Evolutionary conservation across 1,284 basidiomycete species (phyloP).

Genomic region (Apiotrichum domesticum): DNA sequence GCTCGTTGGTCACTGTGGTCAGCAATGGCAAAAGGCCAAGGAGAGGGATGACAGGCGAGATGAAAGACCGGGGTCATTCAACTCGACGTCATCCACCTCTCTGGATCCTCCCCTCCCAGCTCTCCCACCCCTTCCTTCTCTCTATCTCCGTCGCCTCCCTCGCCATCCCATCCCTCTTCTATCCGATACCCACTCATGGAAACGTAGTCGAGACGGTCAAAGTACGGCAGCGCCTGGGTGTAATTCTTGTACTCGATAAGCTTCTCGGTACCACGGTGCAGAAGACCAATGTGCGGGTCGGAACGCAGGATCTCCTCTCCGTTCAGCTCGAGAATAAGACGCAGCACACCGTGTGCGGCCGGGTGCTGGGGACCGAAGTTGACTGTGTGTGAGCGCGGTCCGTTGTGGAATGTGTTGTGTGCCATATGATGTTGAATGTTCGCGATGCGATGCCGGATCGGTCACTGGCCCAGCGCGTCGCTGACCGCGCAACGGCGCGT

Average conservation of each 20-base stretch:
- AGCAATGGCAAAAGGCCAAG: too few species aligned
- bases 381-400: slow-evolving; percentile 51
- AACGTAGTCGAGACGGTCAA: slow-evolving; percentile 97
- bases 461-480: too few species aligned
- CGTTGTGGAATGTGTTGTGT: too few species aligned
- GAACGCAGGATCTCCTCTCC: slow-evolving; percentile 89
- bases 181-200: slow-evolving; percentile 77
- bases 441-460: too few species aligned
- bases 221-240: slow-evolving; percentile 96
- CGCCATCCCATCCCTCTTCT: not conserved
- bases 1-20: slow-evolving; percentile 78
- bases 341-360: slow-evolving; percentile 95
- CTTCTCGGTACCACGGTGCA: slow-evolving; percentile 97
- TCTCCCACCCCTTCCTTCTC: not conserved
- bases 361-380: slow-evolving; percentile 98
- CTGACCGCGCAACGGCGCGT: too few species aligned
- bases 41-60: too few species aligned
- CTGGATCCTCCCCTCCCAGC: too few species aligned
- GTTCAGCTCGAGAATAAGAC: slow-evolving; percentile 95
- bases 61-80: too few species aligned
- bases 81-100: too few species aligned
- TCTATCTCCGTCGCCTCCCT: not conserved
- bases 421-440: too few species aligned
- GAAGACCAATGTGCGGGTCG: slow-evolving; percentile 89
- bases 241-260: slow-evolving; percentile 99